Conservation (phyloP, 2,329 filamentous ascomycete genomes). For the Chalaropsis thielavioides region DNA sequence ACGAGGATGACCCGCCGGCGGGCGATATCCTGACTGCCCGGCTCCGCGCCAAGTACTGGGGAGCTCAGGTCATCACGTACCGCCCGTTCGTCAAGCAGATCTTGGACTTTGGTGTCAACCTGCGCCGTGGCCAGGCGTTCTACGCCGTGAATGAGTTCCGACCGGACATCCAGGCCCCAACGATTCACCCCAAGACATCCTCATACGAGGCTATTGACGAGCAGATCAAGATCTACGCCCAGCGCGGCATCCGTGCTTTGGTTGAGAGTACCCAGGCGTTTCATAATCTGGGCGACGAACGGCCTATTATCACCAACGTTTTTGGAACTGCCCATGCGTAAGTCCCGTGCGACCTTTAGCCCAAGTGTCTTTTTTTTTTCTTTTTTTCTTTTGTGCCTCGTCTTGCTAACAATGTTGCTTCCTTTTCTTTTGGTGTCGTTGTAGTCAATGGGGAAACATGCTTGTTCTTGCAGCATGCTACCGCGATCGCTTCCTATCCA, state of each 20-base stretch:
- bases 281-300: constrained; percentile 43
- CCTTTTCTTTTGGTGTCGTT: neutral
- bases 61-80: constrained; percentile 77
- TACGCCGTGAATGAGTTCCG: constrained; percentile 25
- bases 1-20: constrained; percentile 55
- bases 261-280: constrained; percentile 79
- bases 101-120: constrained; percentile 33
- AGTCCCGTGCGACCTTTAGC: constrained; percentile 41
- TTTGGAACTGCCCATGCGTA: constrained; percentile 81
- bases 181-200: constrained; percentile 26
- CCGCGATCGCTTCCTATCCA: constrained; percentile 46
- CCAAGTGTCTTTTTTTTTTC: neutral
- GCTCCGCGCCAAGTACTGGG: constrained; percentile 87
- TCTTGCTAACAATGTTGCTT: no score
- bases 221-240: constrained; percentile 40
- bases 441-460: constrained; percentile 79
- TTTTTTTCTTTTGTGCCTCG: neutral
- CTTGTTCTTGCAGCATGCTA: constrained; percentile 76
- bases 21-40: constrained; percentile 66
- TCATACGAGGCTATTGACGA: constrained; percentile 29
- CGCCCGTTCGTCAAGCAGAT: constrained; percentile 55
- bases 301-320: constrained; percentile 83
- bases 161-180: constrained; percentile 26
- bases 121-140: constrained; percentile 25
- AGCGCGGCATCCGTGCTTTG: constrained; percentile 55